Conservation (phyloP, 306 rosid species). For the Vigna reflexopilosa region DNA sequence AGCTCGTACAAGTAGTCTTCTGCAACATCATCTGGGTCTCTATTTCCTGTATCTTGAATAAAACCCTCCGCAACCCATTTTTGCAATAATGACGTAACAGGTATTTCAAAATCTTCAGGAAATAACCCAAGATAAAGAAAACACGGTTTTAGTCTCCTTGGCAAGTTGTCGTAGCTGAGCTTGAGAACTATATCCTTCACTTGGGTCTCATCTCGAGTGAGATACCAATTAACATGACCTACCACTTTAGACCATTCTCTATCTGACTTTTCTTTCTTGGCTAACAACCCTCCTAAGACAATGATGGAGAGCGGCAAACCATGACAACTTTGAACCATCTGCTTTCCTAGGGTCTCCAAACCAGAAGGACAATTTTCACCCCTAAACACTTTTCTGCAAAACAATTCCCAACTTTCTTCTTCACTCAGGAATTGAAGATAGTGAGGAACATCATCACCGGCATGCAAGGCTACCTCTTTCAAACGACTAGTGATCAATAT, state of each 20-base stretch:
- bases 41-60: conserved; percentile 12
- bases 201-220: conserved; percentile 32
- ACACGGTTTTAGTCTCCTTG: conserved; percentile 36
- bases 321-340: conserved; percentile 31
- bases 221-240: conserved; percentile 38
- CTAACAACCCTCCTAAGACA: conserved; percentile 36
- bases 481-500: conserved; percentile 42
- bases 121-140: conserved; percentile 42
- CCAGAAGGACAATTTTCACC: conserved; percentile 26
- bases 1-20: conserved; percentile 45
- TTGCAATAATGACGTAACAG: not conserved
- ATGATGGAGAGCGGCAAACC: conserved; percentile 41
- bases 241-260: conserved; percentile 38
- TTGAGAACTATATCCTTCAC: conserved; percentile 44
- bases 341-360: conserved; percentile 9
- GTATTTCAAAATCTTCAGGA: conserved; percentile 41
- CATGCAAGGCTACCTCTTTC: conserved; percentile 26
- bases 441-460: conserved; percentile 13
- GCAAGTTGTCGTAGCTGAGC: conserved; percentile 38
- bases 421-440: conserved; percentile 5
- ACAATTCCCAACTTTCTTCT: conserved; percentile 47
- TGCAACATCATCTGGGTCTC: conserved; percentile 27
- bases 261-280: conserved; percentile 33
- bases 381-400: conserved; percentile 34
- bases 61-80: conserved; percentile 47